Evolutionary conservation across 2,329 filamentous ascomycete genomes (phyloP).

Genomic region (Neonectria ditissima): DNA sequence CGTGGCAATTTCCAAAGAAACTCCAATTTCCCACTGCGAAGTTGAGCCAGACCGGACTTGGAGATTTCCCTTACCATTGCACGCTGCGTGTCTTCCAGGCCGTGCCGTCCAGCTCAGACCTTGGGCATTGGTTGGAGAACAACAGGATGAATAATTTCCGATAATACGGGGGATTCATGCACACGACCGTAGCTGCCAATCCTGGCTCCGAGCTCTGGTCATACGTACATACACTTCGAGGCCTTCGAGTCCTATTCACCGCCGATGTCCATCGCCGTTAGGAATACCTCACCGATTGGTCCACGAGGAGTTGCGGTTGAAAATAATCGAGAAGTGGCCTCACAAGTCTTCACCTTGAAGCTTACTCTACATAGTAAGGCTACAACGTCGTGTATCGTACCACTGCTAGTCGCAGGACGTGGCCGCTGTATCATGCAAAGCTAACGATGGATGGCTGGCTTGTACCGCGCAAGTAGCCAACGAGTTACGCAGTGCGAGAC

Average conservation of each 20-base stretch:
- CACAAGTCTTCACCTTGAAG: not conserved
- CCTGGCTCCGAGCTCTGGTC: not conserved
- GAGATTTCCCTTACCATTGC: not conserved
- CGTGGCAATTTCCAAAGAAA: not conserved
- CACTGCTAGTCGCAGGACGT: not conserved
- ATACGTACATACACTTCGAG: not conserved
- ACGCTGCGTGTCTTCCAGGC: constrained; percentile 2
- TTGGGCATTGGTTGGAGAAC: constrained; percentile 14
- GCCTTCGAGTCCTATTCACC: not conserved
- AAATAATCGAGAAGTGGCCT: not conserved
- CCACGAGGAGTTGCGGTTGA: not conserved
- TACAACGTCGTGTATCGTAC: constrained; percentile 5
- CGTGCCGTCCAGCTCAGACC: constrained; percentile 1
- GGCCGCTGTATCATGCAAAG: constrained; percentile 12
- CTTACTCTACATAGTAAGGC: not conserved
- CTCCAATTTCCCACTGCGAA: not conserved
- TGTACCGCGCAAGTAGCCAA: constrained; percentile 13
- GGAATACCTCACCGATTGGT: not conserved
- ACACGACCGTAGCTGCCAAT: not conserved
- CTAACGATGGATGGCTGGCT: not conserved
- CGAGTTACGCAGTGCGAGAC: not conserved
- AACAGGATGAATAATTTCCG: constrained; percentile 14
- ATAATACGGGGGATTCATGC: constrained; percentile 26
- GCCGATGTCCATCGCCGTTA: not conserved
- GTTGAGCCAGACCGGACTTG: not conserved